phyloP scores from a whole-genome alignment of 1,284 basidiomycete species.

The Papiliotrema nemorosa region DNA sequence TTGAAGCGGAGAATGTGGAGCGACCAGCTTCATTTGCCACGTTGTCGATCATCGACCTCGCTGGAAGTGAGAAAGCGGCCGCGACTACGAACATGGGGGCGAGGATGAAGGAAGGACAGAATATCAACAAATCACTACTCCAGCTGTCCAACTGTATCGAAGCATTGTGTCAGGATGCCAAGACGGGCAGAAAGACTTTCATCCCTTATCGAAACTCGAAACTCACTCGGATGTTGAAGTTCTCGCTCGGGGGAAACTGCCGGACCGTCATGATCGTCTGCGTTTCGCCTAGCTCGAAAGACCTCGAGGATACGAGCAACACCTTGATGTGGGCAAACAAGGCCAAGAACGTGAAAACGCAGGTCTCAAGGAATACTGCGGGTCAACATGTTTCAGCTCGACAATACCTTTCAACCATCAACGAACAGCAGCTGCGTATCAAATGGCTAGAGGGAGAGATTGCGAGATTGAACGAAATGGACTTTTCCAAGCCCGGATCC shows the following conservation, averaged over 20 bases:
- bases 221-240: conserved; percentile 90
- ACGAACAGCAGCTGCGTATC: conserved; percentile 54
- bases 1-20: conserved; percentile 26
- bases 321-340: conserved; percentile 93
- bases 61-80: conserved; percentile 90
- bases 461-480: conserved; percentile 62
- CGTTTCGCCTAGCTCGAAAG: conserved; percentile 84
- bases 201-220: conserved; percentile 96
- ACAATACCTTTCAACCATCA: conserved; percentile 88
- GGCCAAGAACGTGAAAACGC: conserved; percentile 95
- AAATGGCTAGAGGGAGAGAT: conserved; percentile 71
- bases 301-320: conserved; percentile 97
- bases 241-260: conserved; percentile 94
- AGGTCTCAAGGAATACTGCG: conserved; percentile 81
- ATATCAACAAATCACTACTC: conserved; percentile 95
- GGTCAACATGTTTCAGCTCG: conserved; percentile 90
- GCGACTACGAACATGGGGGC: conserved; percentile 96
- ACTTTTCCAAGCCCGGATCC: background rate
- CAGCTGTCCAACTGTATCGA: conserved; percentile 96
- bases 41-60: conserved; percentile 92
- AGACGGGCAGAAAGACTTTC: conserved; percentile 75
- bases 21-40: conserved; percentile 76
- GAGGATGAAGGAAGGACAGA: conserved; percentile 93
- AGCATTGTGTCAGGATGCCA: conserved; percentile 71
- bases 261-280: conserved; percentile 98